Percentiles rank a stretch among this genome's conserved stretches.
These are phyloP conservation scores for Debaryomycetaceae sp. DNA, from an alignment of 1,139 yeast species.

Conservation along the genomic window DNA sequence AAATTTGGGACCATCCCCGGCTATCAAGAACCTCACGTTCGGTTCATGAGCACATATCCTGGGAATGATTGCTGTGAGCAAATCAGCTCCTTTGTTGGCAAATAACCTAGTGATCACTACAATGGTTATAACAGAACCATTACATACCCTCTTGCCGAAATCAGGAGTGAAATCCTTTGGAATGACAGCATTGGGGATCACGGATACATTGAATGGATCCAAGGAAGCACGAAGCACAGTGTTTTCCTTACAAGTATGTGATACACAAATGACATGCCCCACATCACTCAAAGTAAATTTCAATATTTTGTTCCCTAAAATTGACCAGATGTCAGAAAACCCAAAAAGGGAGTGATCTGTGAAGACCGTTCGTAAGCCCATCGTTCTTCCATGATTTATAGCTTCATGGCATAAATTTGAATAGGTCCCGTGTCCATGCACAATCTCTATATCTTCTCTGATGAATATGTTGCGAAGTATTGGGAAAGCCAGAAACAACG, in stretches of 20 bases:
- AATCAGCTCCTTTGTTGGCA: slow-evolving; percentile 95
- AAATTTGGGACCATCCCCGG: slow-evolving; percentile 97
- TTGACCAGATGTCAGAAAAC: slow-evolving; percentile 80
- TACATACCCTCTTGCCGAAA: slow-evolving; percentile 9
- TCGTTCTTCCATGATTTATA: slow-evolving; percentile 81
- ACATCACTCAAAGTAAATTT: slow-evolving; percentile 83
- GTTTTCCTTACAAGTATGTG: slow-evolving; percentile 95
- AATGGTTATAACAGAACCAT: slow-evolving; percentile 52
- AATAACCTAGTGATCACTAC: slow-evolving; percentile 89
- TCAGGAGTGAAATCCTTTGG: slow-evolving; percentile 76
- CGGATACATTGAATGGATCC: slow-evolving; percentile 77
- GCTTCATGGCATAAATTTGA: slow-evolving; percentile 88
- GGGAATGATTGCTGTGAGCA: slow-evolving; percentile 83
- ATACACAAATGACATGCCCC: slow-evolving; percentile 92
- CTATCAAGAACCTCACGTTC: slow-evolving; percentile 75
- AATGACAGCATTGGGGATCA: slow-evolving; percentile 94
- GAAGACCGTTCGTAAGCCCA: slow-evolving; percentile 89
- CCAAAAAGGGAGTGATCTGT: slow-evolving; percentile 97
- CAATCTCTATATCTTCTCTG: slow-evolving; percentile 80
- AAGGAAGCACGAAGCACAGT: slow-evolving; percentile 84
- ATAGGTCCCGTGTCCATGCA: slow-evolving; percentile 94
- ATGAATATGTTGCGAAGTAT: slow-evolving; percentile 78
- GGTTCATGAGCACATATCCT: slow-evolving; percentile 64
- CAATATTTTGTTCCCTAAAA: slow-evolving; percentile 80
- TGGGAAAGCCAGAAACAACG: slow-evolving; percentile 87